Evolutionary conservation across 2,329 filamentous ascomycete species (phyloP).

Genomic region (Exophiala alcalophila): DNA sequence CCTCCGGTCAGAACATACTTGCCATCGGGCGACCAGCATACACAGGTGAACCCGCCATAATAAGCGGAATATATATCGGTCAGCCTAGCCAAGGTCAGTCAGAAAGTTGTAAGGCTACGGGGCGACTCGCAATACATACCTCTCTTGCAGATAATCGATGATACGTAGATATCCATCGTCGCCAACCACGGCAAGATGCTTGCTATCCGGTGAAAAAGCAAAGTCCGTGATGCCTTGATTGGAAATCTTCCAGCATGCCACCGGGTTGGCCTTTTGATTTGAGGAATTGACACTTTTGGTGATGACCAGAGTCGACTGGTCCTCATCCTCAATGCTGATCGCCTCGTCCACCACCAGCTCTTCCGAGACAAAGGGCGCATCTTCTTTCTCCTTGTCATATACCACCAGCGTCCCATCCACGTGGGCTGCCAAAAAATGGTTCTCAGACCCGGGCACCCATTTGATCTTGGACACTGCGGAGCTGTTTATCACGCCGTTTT

Average conservation of each 20-base stretch:
- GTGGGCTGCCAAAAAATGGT: constrained; percentile 85
- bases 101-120: neutral
- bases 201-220: constrained; percentile 84
- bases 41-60: constrained; percentile 87
- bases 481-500: constrained; percentile 88
- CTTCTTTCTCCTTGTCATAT: constrained; percentile 97
- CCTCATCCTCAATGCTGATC: constrained; percentile 36
- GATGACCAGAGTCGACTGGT: constrained; percentile 58
- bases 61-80: constrained; percentile 84
- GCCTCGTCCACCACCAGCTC: constrained; percentile 45
- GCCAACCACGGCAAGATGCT: constrained; percentile 82
- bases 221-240: constrained; percentile 89
- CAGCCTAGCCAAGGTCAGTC: constrained; percentile 54
- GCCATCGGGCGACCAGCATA: constrained; percentile 96
- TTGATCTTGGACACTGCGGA: constrained; percentile 81
- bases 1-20: constrained; percentile 94
- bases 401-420: constrained; percentile 88
- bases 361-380: constrained; percentile 73
- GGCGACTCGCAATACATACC: constrained; percentile 54
- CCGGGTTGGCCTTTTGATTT: constrained; percentile 89
- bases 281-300: constrained; percentile 90
- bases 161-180: constrained; percentile 88
- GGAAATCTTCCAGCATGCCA: constrained; percentile 87
- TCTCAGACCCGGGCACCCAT: constrained; percentile 94
- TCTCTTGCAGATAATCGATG: constrained; percentile 87